Evolutionary conservation across 1,284 basidiomycete genomes (phyloP), one percentile per base, ranked within the genome.

Genomic region (Cronartium ribicola): DNA sequence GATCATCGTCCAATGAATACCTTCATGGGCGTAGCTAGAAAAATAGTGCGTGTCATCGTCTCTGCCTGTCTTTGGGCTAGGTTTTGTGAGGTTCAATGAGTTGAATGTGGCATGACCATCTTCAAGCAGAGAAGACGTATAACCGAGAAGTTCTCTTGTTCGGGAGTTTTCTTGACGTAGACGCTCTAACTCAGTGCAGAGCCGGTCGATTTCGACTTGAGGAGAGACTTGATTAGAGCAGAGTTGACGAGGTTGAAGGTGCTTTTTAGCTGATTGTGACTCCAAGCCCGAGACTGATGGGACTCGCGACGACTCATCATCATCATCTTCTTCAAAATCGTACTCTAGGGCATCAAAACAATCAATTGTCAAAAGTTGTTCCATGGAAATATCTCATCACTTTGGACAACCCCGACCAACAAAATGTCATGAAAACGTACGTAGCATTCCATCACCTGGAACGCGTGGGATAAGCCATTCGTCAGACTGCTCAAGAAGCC

Each of bases 381-480:
- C 29, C 29, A 29, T 29, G 29, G 29, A 29, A 29, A 29, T 29
- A 29, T 29, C 29, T 29, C 29, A 29, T 29, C 29, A 29, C 17
- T 17, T 14, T 51, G 48, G 48, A 51, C 13, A 51, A 51, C 13
- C 22, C 13, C 11, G 48, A 14, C 17, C 17, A 51, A 20, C 48
- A 8, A 17, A 13, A 13, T 17, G 48, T 5, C 5, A 51, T 51
- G 48, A 51, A 17, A 17, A 20, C 67, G 36, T 69, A 69, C 67
- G 67, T 17, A 69, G 44, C 67, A 69, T 59, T 69, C 55, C 67
- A 62, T 69, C 67, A 17, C 61, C 57, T 8, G 14, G 57, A 17
- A 69, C 20, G n/a, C n/a, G 57, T 5, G 67, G 67, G 39, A 69
- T 60, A 43, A 69, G 57, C 67, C 67, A 69, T 46, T 69, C 40